Conservation (phyloP, 257 asterid species). For the Orobanche coerulescens region DNA sequence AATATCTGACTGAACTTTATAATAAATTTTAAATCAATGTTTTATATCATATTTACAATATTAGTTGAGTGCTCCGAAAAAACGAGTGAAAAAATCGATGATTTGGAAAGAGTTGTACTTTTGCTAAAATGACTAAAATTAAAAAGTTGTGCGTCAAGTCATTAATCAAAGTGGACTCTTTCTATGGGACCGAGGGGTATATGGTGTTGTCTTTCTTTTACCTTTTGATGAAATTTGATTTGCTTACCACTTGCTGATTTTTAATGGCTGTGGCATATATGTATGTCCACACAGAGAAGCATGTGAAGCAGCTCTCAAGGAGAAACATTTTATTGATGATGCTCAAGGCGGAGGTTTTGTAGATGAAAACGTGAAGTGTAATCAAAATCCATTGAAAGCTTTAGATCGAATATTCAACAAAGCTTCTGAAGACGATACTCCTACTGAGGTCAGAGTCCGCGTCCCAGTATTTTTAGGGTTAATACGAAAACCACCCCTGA, state of each 20-base stretch:
- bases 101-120: too few species aligned
- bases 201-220: background rate
- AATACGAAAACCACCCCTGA: background rate
- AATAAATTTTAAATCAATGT: too few species aligned
- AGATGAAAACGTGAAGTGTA: constrained; percentile 32
- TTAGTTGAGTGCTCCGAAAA: too few species aligned
- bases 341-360: constrained; percentile 42
- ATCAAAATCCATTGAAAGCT: constrained; percentile 43
- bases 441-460: constrained; percentile 43
- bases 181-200: too few species aligned
- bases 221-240: background rate
- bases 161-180: too few species aligned
- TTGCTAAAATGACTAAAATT: too few species aligned
- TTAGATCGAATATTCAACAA: constrained; percentile 42
- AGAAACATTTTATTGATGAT: constrained; percentile 39
- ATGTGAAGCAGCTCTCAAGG: constrained; percentile 66
- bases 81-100: too few species aligned
- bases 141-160: too few species aligned
- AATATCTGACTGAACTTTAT: too few species aligned
- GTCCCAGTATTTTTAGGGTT: background rate
- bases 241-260: constrained; percentile 7
- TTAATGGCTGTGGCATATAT: constrained; percentile 14
- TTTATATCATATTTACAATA: too few species aligned
- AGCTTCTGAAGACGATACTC: constrained; percentile 65
- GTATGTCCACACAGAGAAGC: constrained; percentile 39